Evolutionary conservation across 164 flowering plant species (phyloP), one percentile per base, ranked within the genome.

Genomic region (Magnolia changhungtana): DNA sequence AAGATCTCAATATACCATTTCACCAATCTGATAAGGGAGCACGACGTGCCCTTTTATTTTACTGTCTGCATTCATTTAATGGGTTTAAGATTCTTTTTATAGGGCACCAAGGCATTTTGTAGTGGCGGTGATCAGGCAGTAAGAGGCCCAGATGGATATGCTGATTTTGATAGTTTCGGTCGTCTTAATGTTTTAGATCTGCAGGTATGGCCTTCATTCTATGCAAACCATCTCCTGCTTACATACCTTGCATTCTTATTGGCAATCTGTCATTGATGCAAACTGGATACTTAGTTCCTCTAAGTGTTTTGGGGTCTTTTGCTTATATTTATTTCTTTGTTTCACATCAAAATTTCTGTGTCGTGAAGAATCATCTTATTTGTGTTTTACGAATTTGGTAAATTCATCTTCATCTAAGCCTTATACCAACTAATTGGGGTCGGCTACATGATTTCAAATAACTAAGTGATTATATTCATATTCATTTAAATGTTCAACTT

Each of bases 41-140:
- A 21, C 9, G 10, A n/a, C 29, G 29, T 65, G 63, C 49, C 24
- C 21, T 66, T 50, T 23, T 18, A 13, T 75, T 20, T 8, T 50
- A 63, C 23, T 70, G 23, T 55, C 55, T 19, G 23, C 55, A 49
- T 70, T 45, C 52, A 10, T 65, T 71, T 18, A 75, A 50, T 24
- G 16, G 19, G 49, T 68, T 73, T 65, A 29, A 29, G 37, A n/a
- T 20, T 8, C 61, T 68, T 76, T 73, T 71, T 7, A 8, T 61
- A 96, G 99, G 97, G 99, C 69, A 90, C 93, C 31, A 78, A 89
- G 78, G 99, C 99, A 63, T 96, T 96, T 80, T 96, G 98, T 76
- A 96, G 97, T 73, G 98, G 99, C 20, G 99, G 99, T 13, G 99
- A 94, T 84, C 98, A 94, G 79, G 86, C 95, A 63, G 76, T 93